Conservation (phyloP, 352 stramenopile species). For the Globisporangium spinosum region DNA sequence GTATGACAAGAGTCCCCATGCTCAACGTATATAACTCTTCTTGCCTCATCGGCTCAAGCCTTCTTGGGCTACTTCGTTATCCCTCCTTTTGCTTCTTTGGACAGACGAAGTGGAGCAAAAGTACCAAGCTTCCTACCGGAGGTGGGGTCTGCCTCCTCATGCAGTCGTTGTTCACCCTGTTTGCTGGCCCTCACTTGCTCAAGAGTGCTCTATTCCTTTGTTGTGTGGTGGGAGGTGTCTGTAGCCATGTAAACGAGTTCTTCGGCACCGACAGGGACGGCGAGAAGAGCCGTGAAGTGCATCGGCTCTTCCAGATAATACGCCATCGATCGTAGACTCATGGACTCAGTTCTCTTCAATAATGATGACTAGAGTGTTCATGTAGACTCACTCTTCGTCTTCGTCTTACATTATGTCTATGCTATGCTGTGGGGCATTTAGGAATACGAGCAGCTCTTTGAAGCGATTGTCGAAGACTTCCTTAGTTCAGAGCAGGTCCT, state of each 20-base stretch:
- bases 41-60: no score
- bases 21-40: neutral
- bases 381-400: no score
- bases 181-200: neutral
- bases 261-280: constrained; percentile 23
- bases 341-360: no score
- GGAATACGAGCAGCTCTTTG: constrained; percentile 55
- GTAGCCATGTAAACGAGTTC: constrained; percentile 36
- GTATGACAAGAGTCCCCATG: neutral
- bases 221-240: neutral
- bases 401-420: no score
- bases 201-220: neutral
- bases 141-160: neutral
- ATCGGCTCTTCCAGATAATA: constrained; percentile 41
- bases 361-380: no score
- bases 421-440: constrained; percentile 9
- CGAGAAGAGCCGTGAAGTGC: constrained; percentile 37
- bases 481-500: constrained; percentile 37
- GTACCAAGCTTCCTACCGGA: constrained; percentile 13
- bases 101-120: constrained; percentile 18
- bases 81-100: neutral
- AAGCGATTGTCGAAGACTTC: constrained; percentile 37
- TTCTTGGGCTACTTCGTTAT: neutral
- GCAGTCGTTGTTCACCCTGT: neutral
- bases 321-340: neutral